Base-by-base conservation (phyloP, 176 grass and related monocot species). In the Oryza nivara region DNA sequence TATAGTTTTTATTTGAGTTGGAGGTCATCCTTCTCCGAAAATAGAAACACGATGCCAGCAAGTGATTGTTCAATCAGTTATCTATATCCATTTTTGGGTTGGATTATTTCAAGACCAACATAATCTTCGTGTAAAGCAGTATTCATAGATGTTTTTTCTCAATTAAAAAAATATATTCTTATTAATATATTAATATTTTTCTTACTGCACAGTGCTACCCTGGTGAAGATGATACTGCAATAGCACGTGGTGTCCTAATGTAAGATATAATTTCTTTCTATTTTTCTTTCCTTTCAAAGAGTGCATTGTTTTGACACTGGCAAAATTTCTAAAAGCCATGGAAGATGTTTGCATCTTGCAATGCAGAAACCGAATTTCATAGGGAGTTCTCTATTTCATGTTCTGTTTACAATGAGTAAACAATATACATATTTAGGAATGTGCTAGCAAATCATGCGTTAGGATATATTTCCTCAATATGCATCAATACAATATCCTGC, bases 171-270 rank as follows among this genome's bases (percentile, higher is more conserved):
- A 61, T 56, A 81, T 44, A n/a, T 38, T 66, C n/a, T n/a, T n/a
- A n/a, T n/a, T n/a, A n/a, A n/a, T n/a, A n/a, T 68, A 17, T 86
- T 83, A 58, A 30, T 91, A 34, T 83, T 73, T 82, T 73, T 28
- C 71, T 76, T 49, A 71, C 56, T 45, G 9, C 83, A 77, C 83
- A 99, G 96, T 99, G 96, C 85, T 99, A 99, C 79, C 93, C 96
- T 87, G 93, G 90, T 56, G 96, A 99, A 88, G 96, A 99, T 85
- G 96, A 99, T 88, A 81, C 83, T 72, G 96, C 93, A 92, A 96
- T 96, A 88, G 91, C 96, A 84, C 93, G 89, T 65, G 90, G 90
- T 82, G 86, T 96, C 48, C 83, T 99, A 76, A 84, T 94, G 96
- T 99, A 92, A 90, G 93, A 86, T 65, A 68, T 84, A 14, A 3